Evolutionary conservation across 306 rosid species (phyloP), one percentile per base, ranked within the genome.

Genomic region (Dalbergia cultrata): DNA sequence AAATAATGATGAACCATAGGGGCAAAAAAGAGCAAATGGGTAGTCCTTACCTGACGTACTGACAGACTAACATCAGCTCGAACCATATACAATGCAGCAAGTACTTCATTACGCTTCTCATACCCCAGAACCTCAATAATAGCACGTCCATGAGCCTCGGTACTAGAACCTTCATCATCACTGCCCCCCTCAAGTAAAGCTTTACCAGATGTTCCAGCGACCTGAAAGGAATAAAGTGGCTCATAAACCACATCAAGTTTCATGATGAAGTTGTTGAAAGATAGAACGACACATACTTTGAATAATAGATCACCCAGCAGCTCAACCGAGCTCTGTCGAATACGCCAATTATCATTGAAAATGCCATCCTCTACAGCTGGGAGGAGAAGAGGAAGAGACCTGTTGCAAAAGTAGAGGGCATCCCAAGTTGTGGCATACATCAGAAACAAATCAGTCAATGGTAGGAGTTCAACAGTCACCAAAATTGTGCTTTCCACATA

Each of bases 161-260:
- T 95, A 67, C 99, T 95, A 64, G 99, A 88, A 85, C 99, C 99
- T 89, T 95, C 99, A 90, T 95, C 99, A 63, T 95, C 99, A 82
- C 99, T 95, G 69, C 99, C 99, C 37, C 99, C 99, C 84, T 95
- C 99, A 73, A 95, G 97, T 81, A 95, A 90, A 65, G 99, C 99
- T 88, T 95, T 95, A 79, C 99, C 99, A 79, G 99, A 91, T 74
- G 98, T 95, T 74, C 99, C 99, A 77, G 98, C 99, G 86, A 95
- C 99, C 99, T 95, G 89, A 44, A 75, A 49, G 49, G 80, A 70
- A 66, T 74, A 81, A 69, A 37, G 63, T 5, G 45, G 77, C 66
- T 49, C 70, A 76, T 33, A 67, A 39, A 39, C 44, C 74, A 76
- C 67, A 44, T 59, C 70, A 49, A 5, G 34, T 62, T 77, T 41